Evolutionary conservation across 306 rosid genomes (phyloP), one percentile per base, ranked within the genome.

Genomic region (Vachellia collinsii): DNA sequence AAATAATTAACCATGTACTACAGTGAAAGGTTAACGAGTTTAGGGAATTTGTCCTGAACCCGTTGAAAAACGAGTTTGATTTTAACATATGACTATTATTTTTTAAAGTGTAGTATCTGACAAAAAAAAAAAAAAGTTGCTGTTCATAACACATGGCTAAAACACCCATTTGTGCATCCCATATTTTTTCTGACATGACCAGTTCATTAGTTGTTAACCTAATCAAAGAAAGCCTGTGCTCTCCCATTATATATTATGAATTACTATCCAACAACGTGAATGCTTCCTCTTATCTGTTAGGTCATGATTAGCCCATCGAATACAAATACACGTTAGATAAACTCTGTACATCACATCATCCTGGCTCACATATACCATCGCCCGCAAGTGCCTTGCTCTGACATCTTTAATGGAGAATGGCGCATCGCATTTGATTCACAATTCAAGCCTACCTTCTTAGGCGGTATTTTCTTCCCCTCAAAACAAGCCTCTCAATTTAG

Each of bases 391-490:
- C 22, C 36, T 58, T 22, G 0, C 64, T 58, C 64, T 36, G 2
- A 11, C 38, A 25, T 25, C 67, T 23, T 23, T 17, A 25, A 25
- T 59, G 37, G 37, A 25, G 67, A 11, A 61, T 4, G 34, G 34
- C 68, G 29, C 41, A 62, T 62, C 0, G 19, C 66, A 61, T 61
- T 73, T 36, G 42, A 81, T 81, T 76, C 78, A 72, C 48, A 54
- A 37, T 56, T 61, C 46, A 22, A 29, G 58, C 74, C 38, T 53
- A 29, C 71, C 47, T 16, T 56, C 76, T 68, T 63, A 59, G 22
- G 54, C 25, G 51, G 82, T 78, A 59, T 4, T 56, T 59, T 79
- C 46, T 38, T 61, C 4, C 16, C 34, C 1, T 20, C 36, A 20
- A 22, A 0, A 20, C 64, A 23, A 11, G 38, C 66, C 17, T 25